Base-by-base conservation (phyloP, 2,329 filamentous ascomycete genomes). In the Neofusicoccum ribis region DNA sequence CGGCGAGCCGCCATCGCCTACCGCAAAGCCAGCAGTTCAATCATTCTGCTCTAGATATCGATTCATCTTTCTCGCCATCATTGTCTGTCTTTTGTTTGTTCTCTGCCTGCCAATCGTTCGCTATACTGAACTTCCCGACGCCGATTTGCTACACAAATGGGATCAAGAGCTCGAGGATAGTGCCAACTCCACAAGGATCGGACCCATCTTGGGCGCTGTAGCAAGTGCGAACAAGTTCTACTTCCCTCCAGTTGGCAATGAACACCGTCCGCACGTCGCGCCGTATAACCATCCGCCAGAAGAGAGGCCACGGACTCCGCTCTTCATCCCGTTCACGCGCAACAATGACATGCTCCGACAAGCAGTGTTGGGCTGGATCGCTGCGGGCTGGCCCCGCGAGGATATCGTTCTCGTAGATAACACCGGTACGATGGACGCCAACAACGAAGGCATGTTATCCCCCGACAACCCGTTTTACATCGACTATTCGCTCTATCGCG, bases 361-460 rank as follows among this genome's bases (percentile, higher is more conserved):
- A 73, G 77, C 81, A 3, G 81, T 88, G 1, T 79, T 86, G 9
- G 82, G 79, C 11, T 88, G 88, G 72, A 82, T 88, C 67, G 83
- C 85, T 0, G 83, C 84, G 2, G 86, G 85, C 56, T 88, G 85
- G 85, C 86, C 85, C 1, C 73, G 83, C 0, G 77, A 77, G 20
- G 81, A 87, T 67, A 86, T 88, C 66, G 84, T 84, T 67, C 82
- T 88, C 1, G 74, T 88, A 34, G 86, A 88, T 70, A 88, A 88
- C 73, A 88, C 83, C 5, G 85, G 85, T 5, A 82, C 82, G 14
- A 83, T 86, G 71, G 75, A 83, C 63, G 81, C 83, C 56, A 88
- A 88, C 70, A 71, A 76, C n/a, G 73, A 77, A 8, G 80, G 79
- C 2, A 74, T 77, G 39, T 77, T 87, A 3, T 79, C 79, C 0